phyloP scores from a whole-genome alignment of 352 stramenopile genomes.

The Globisporangium parvum region DNA sequence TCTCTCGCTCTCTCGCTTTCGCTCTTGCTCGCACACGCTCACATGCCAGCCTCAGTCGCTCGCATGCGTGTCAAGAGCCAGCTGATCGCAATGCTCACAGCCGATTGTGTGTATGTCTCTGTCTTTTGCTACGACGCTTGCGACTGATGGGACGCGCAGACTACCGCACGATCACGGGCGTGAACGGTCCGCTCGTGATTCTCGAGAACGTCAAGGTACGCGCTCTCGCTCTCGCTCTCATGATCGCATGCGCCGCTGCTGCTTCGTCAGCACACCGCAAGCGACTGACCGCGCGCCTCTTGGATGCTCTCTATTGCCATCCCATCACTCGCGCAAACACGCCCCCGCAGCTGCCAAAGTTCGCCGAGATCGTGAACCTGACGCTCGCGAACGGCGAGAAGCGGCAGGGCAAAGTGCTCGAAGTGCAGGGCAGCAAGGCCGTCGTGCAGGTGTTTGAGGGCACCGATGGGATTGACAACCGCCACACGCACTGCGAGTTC shows the following conservation, averaged over 20 bases:
- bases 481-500: slow-evolving; percentile 97
- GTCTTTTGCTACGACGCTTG: too few relatives aligned
- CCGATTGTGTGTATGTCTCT: neutral
- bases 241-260: too few relatives aligned
- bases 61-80: neutral
- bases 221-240: slow-evolving; percentile 1
- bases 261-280: too few relatives aligned
- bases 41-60: neutral
- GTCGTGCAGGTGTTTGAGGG: slow-evolving; percentile 98
- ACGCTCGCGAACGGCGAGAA: slow-evolving; percentile 95
- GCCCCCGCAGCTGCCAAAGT: slow-evolving; percentile 93
- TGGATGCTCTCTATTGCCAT: neutral
- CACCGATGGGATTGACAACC: slow-evolving; percentile 98
- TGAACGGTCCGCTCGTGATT: slow-evolving; percentile 98
- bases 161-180: slow-evolving; percentile 97
- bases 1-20: neutral
- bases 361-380: slow-evolving; percentile 99
- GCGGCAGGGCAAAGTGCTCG: slow-evolving; percentile 91
- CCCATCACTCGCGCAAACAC: neutral
- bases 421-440: slow-evolving; percentile 96
- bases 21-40: neutral
- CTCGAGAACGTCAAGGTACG: slow-evolving; percentile 98
- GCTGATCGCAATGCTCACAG: neutral
- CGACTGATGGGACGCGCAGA: slow-evolving; percentile 38
- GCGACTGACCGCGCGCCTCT: too few relatives aligned